Evolutionary conservation across 345 rosid genomes (phyloP).

Genomic region (Gynandropsis gynandra): DNA sequence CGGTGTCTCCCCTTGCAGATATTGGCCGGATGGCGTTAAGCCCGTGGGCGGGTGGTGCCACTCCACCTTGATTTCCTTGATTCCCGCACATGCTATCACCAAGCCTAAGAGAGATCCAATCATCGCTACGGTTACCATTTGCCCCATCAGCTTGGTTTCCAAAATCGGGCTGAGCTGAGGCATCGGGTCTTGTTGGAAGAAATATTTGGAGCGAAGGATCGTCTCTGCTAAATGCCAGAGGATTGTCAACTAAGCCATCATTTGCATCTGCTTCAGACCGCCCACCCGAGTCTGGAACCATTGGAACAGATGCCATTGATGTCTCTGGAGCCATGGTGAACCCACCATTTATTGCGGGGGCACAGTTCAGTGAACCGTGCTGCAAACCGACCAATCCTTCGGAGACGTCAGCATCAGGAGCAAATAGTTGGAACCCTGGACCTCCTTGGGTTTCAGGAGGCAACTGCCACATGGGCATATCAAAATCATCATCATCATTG

Average conservation of each 20-base stretch:
- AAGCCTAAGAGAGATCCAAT: slow-evolving; percentile 90
- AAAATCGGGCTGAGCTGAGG: slow-evolving; percentile 47
- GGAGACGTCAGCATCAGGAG: slow-evolving; percentile 45
- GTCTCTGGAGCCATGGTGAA: slow-evolving; percentile 54
- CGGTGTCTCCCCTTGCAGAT: slow-evolving; percentile 37
- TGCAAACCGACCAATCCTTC: slow-evolving; percentile 56
- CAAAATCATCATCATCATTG: slow-evolving; percentile 60
- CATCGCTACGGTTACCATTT: slow-evolving; percentile 67
- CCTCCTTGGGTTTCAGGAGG: slow-evolving; percentile 58
- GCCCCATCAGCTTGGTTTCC: slow-evolving; percentile 63
- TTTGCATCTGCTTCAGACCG: slow-evolving; percentile 42
- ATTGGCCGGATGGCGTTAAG: slow-evolving; percentile 46
- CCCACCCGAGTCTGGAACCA: slow-evolving; percentile 45
- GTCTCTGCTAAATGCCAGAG: slow-evolving; percentile 63
- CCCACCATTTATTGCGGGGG: slow-evolving; percentile 56
- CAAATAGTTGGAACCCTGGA: slow-evolving; percentile 74
- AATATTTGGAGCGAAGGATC: slow-evolving; percentile 93
- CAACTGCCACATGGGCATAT: slow-evolving; percentile 62
- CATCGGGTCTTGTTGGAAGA: slow-evolving; percentile 74
- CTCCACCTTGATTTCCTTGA: slow-evolving; percentile 38
- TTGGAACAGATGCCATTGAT: slow-evolving; percentile 34
- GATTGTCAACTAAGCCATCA: slow-evolving; percentile 77
- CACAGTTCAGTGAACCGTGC: slow-evolving; percentile 44
- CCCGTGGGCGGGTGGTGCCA: slow-evolving; percentile 37
- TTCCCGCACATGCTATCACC: slow-evolving; percentile 59